Evolutionary conservation across 371 early-diverging fungal species (phyloP).

Genomic region (Batkoa obscura): DNA sequence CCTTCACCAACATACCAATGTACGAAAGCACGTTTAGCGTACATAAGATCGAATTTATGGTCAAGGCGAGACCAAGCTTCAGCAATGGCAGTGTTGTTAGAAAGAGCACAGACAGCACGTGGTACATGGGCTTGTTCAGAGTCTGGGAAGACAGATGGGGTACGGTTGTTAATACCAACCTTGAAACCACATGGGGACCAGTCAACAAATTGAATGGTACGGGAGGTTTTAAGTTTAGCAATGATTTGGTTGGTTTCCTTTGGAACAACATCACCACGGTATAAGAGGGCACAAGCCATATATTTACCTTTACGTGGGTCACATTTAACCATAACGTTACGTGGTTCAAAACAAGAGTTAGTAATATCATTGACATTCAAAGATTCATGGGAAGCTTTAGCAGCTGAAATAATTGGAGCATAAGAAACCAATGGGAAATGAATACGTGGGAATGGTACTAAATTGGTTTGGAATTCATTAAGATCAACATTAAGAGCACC

Average conservation of each 20-base stretch:
- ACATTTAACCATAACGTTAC: slow-evolving; percentile 94
- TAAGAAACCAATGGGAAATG: slow-evolving; percentile 95
- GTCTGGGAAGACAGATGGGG: slow-evolving; percentile 76
- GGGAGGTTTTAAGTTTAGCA: slow-evolving; percentile 74
- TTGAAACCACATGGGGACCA: slow-evolving; percentile 99
- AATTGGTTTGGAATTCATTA: slow-evolving; percentile 95
- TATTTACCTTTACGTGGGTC: slow-evolving; percentile 88
- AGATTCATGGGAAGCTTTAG: slow-evolving; percentile 84
- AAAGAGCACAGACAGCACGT: slow-evolving; percentile 88
- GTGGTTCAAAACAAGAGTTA: slow-evolving; percentile 81
- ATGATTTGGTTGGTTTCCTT: slow-evolving; percentile 80
- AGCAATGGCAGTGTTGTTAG: slow-evolving; percentile 92
- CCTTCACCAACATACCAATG: slow-evolving; percentile 99
- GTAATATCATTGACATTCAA: slow-evolving; percentile 79
- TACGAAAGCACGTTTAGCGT: slow-evolving; percentile 95
- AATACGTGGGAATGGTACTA: slow-evolving; percentile 94
- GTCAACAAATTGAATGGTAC: slow-evolving; percentile 89
- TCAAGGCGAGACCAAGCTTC: slow-evolving; percentile 94
- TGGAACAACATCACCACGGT: slow-evolving; percentile 82
- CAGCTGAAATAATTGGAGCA: slow-evolving; percentile 78
- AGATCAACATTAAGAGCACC: slow-evolving; percentile 94
- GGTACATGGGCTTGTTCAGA: slow-evolving; percentile 82
- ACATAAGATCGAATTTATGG: slow-evolving; percentile 94
- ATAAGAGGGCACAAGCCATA: slow-evolving; percentile 88
- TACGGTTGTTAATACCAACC: slow-evolving; percentile 87